phyloP scores from a whole-genome alignment of 2,329 filamentous ascomycete genomes.

The Claviceps pusilla region DNA sequence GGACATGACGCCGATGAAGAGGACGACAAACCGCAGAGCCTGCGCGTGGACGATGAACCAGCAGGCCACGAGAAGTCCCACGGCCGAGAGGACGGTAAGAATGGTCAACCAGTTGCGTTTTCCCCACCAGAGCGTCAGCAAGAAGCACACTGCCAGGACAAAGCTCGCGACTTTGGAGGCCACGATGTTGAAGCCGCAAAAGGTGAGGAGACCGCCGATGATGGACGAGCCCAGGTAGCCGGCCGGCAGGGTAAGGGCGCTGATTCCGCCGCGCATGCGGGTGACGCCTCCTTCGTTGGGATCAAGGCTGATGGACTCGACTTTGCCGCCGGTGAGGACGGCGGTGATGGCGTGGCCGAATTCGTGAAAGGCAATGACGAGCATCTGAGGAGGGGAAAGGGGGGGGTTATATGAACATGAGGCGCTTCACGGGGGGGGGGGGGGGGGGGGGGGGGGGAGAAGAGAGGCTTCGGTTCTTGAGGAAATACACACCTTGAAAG shows the following conservation, averaged over 20 bases:
- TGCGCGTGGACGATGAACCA: constrained; percentile 72
- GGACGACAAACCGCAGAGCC: constrained; percentile 55
- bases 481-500: constrained; percentile 50
- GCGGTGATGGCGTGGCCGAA: constrained; percentile 62
- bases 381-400: constrained; percentile 38
- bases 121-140: constrained; percentile 73
- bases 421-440: neutral
- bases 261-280: constrained; percentile 58
- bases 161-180: constrained; percentile 68
- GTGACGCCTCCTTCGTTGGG: constrained; percentile 69
- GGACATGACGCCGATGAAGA: constrained; percentile 74
- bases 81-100: constrained; percentile 51
- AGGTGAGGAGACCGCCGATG: constrained; percentile 62
- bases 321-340: constrained; percentile 55
- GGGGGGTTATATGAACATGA: neutral
- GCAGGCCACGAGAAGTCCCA: constrained; percentile 55
- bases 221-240: constrained; percentile 65
- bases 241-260: constrained; percentile 57
- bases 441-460: neutral
- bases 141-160: constrained; percentile 55
- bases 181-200: constrained; percentile 69
- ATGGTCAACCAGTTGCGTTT: constrained; percentile 66
- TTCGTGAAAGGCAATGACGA: constrained; percentile 72
- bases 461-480: neutral
- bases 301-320: constrained; percentile 60